Percentiles rank a stretch among this genome's conserved stretches.
Conservation (phyloP, 495 filamentous ascomycete genomes). For the Aspergillus mulundensis region DNA sequence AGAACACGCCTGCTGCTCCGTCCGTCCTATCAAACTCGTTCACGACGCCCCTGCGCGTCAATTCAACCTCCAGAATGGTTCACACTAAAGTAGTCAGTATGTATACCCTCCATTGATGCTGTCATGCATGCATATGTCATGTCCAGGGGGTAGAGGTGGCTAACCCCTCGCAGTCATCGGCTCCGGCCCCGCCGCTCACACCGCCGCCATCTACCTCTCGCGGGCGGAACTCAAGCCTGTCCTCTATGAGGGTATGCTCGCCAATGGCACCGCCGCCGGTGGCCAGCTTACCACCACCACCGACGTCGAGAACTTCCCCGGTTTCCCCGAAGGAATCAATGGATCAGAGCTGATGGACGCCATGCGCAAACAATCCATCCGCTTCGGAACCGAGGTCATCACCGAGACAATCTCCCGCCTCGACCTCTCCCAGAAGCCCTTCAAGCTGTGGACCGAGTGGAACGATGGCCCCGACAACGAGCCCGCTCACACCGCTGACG, state of each 20-base stretch:
- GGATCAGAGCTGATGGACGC: constrained; percentile 86
- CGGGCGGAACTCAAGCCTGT: constrained; percentile 87
- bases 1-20: constrained; percentile 46
- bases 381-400: constrained; percentile 87
- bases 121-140: not conserved
- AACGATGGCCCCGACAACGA: constrained; percentile 62
- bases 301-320: constrained; percentile 96
- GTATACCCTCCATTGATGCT: constrained; percentile 24
- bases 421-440: constrained; percentile 79
- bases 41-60: constrained; percentile 43
- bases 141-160: constrained; percentile 4
- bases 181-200: constrained; percentile 96
- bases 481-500: constrained; percentile 74
- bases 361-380: constrained; percentile 88
- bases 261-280: constrained; percentile 92
- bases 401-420: constrained; percentile 87
- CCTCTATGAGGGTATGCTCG: constrained; percentile 95
- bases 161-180: constrained; percentile 57
- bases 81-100: constrained; percentile 77
- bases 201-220: constrained; percentile 91
- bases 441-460: constrained; percentile 88
- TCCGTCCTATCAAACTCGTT: constrained; percentile 32
- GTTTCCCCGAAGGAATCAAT: constrained; percentile 84
- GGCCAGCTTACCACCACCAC: constrained; percentile 97
- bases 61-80: constrained; percentile 55